Percentiles rank a stretch among this genome's conserved stretches.
Evolutionary conservation across 345 rosid genomes (phyloP).

Genomic region (Pistacia integerrima): DNA sequence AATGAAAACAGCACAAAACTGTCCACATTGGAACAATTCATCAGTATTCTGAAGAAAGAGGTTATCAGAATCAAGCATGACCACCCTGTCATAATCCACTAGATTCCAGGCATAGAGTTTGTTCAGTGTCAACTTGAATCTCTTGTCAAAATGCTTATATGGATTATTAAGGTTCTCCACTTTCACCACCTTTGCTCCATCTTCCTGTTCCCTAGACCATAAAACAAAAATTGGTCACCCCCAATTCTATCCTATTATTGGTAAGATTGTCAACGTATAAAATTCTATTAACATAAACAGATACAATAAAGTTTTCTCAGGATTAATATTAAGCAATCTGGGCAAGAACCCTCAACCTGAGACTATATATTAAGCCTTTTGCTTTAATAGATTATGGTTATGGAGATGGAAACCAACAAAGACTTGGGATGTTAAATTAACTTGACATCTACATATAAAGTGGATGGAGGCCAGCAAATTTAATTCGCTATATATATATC

Average conservation of each 20-base stretch:
- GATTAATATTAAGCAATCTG: too few relatives aligned
- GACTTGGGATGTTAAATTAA: too few relatives aligned
- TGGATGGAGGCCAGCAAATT: neutral
- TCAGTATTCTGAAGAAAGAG: slow-evolving; percentile 81
- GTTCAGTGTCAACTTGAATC: slow-evolving; percentile 87
- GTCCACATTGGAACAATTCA: slow-evolving; percentile 93
- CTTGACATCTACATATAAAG: too few relatives aligned
- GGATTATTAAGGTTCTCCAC: slow-evolving; percentile 91
- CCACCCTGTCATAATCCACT: slow-evolving; percentile 77
- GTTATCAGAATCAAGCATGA: slow-evolving; percentile 93
- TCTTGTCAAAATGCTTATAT: slow-evolving; percentile 62
- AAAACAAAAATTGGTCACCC: slow-evolving; percentile 15
- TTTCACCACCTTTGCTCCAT: slow-evolving; percentile 81
- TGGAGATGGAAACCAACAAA: too few relatives aligned
- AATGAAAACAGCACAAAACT: slow-evolving; percentile 92
- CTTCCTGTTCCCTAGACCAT: slow-evolving; percentile 70
- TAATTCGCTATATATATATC: neutral
- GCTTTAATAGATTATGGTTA: too few relatives aligned
- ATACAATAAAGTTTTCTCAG: neutral
- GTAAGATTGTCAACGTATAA: neutral
- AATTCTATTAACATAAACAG: neutral
- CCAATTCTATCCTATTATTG: neutral
- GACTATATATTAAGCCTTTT: too few relatives aligned
- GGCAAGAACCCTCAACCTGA: too few relatives aligned
- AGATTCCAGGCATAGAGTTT: slow-evolving; percentile 93